Evolutionary conservation across 2,329 filamentous ascomycete species (phyloP).

Genomic region (Verticillium longisporum): DNA sequence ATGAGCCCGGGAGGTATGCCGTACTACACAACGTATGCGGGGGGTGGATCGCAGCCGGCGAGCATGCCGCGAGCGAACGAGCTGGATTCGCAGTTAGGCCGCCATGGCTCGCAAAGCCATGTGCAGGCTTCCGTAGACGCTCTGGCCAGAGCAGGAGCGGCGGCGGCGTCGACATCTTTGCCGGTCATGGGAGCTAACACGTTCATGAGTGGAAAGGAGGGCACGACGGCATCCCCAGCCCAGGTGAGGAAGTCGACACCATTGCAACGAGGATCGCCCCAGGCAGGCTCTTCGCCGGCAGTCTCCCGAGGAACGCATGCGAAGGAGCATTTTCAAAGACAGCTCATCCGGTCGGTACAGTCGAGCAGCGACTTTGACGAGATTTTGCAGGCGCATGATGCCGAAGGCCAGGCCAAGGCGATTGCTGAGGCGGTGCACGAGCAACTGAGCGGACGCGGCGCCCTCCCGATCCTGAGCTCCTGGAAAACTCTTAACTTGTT

Average conservation of each 20-base stretch:
- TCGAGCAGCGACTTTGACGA: neutral
- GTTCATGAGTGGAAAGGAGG: neutral
- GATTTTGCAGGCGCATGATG: neutral
- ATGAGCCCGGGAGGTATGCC: neutral
- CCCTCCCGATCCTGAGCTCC: neutral
- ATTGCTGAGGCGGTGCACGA: neutral
- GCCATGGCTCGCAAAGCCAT: neutral
- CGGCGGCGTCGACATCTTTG: neutral
- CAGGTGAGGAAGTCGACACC: neutral
- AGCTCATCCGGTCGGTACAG: neutral
- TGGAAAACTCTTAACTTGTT: constrained; percentile 25
- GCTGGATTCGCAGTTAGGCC: neutral
- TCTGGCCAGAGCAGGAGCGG: neutral
- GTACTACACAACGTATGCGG: neutral
- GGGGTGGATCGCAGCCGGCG: neutral
- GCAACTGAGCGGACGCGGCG: neutral
- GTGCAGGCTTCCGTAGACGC: neutral
- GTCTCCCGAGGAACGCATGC: neutral
- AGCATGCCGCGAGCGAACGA: neutral
- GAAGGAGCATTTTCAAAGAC: neutral
- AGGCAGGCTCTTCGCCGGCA: neutral
- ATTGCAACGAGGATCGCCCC: neutral
- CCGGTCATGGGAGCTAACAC: neutral
- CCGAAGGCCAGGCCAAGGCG: neutral
- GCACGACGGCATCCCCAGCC: neutral